phyloP scores from a whole-genome alignment of 164 flowering plant species.

The Litsea cubeba region DNA sequence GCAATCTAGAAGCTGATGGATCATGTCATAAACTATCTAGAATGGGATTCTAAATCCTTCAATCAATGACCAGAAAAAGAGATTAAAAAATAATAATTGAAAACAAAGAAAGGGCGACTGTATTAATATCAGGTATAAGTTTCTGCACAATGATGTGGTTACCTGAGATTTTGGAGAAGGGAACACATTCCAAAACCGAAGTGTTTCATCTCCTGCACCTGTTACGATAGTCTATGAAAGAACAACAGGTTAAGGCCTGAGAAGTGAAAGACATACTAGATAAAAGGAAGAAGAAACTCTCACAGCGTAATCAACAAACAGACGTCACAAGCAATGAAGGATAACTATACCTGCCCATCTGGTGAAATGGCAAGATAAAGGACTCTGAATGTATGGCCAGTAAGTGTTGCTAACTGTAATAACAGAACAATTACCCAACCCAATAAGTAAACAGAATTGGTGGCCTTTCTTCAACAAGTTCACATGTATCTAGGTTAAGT shows the following conservation, averaged over 20 bases:
- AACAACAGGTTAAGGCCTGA: background rate
- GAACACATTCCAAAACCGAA: constrained; percentile 95
- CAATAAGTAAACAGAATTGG: background rate
- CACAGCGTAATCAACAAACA: background rate
- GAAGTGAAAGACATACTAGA: background rate
- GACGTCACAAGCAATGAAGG: background rate
- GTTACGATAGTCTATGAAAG: constrained; percentile 83
- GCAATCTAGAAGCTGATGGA: no score
- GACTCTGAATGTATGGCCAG: constrained; percentile 89
- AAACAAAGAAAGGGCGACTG: background rate
- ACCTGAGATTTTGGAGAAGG: constrained; percentile 98
- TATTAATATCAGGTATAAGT: no score
- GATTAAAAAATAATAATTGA: no score
- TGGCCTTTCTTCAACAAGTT: background rate
- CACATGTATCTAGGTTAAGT: background rate
- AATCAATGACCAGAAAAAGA: no score
- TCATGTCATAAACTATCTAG: no score
- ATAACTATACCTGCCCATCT: constrained; percentile 82
- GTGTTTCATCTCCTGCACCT: constrained; percentile 98
- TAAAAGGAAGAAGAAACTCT: background rate
- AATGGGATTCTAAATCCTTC: no score
- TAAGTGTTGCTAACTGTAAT: constrained; percentile 85
- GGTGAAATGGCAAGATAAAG: constrained; percentile 96
- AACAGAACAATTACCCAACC: constrained; percentile 2
- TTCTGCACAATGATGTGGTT: constrained; percentile 1